Conservation (phyloP, 768 basidiomycete species). For the Trametes elegans region DNA sequence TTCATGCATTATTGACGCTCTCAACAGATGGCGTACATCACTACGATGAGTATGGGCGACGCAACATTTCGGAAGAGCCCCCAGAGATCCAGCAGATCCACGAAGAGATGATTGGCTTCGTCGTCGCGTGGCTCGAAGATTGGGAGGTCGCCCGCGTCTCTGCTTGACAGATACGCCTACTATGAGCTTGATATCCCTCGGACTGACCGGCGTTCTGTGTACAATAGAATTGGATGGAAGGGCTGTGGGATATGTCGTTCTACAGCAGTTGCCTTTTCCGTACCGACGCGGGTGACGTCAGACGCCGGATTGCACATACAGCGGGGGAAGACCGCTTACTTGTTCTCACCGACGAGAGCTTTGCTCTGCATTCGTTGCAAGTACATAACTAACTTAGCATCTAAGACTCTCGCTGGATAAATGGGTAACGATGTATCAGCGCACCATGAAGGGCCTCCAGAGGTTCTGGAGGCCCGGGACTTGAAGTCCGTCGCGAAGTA, state of each 20-base stretch:
- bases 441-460: constrained; percentile 23
- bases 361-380: neutral
- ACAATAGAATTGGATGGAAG: neutral
- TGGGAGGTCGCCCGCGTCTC: constrained; percentile 24
- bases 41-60: constrained; percentile 74
- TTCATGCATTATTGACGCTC: neutral
- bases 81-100: constrained; percentile 79
- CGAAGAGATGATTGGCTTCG: constrained; percentile 74
- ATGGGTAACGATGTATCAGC: constrained; percentile 20
- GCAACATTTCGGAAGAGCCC: constrained; percentile 63
- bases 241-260: neutral
- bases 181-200: neutral
- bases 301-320: neutral
- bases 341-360: neutral
- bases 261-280: neutral
- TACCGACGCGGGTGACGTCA: constrained; percentile 3
- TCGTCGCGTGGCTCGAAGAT: constrained; percentile 66
- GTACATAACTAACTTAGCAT: neutral
- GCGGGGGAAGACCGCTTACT: neutral
- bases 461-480: constrained; percentile 36
- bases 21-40: constrained; percentile 68
- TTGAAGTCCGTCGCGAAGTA: constrained; percentile 56
- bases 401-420: no score
- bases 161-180: neutral
- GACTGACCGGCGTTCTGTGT: neutral